Base-by-base conservation (phyloP, 148 eudicot genomes). In the Persicaria maculosa region DNA sequence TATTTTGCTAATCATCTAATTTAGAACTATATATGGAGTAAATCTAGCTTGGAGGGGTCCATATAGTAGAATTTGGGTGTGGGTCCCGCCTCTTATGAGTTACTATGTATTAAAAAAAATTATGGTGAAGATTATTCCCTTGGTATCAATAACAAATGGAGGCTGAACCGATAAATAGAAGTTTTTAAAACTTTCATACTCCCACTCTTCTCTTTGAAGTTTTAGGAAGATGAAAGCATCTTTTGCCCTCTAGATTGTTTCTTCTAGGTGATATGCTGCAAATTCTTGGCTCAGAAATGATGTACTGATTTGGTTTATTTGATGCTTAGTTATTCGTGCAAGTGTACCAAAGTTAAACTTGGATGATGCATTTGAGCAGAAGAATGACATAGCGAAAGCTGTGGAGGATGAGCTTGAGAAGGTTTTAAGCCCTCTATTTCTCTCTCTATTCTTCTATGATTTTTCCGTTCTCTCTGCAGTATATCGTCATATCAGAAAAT, bases 311-410 rank as follows among this genome's bases (percentile, higher is more conserved):
- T 69, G 17, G 72, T 16, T 69, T 44, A 7, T 4, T 67, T 67
- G 46, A 4, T 53, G 10, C 11, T 53, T 52, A 72, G 75, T 72
- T 50, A 72, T 72, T 40, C 75, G 75, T 31, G 75, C 75, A 22
- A 52, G 62, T 72, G 59, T 72, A 5, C 75, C 75, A 40, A 72
- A 72, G 47, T 19, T 72, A 36, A 1, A 4, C 45, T 61, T 72
- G n/a, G 75, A 72, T 72, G 75, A 50, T 53, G 43, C 75, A 48
- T 72, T 72, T 52, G 75, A 72, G 75, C 75, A 72, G 59, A 72
- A 72, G 61, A 72, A 72, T 72, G 75, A 72, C 44, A 72, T 72
- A 2, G 75, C 75, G 2, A 72, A 53, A 72, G 75, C 75, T 52
- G 75, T 72, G 20, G 75, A 72, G 25, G 12, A 52, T 6, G 75